Evolutionary conservation across 2,329 filamentous ascomycete genomes (phyloP), one percentile per base, ranked within the genome.

Genomic region (Calonectria pteridis): DNA sequence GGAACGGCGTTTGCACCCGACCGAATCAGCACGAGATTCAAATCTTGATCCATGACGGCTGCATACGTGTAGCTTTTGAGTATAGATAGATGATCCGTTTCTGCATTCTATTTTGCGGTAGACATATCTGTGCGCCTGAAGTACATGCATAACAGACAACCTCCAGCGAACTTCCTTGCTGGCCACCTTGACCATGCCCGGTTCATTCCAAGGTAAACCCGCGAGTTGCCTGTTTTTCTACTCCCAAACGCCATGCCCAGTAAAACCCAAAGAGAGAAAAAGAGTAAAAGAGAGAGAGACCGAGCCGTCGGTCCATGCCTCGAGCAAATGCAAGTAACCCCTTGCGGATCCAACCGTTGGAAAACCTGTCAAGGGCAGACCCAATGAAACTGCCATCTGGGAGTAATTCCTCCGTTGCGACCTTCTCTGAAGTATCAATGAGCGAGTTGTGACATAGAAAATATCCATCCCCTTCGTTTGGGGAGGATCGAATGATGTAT

Each of bases 241-340:
- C 37, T 33, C 40, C 59, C 13, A 20, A 69, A 74, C 73, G 69
- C 73, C 73, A n/a, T 67, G 20, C 35, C 59, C 69, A 63, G 51
- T 23, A n/a, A 49, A 50, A 55, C 51, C 43, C 18, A 33, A 50
- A 33, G 35, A 31, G 28, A 67, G 43, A 29, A 40, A 10, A 66
- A 55, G 53, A n/a, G n/a, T 35, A 28, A 53, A 51, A 49, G 20
- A 35, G 26, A 28, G 49, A 59, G 49, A 37, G 64, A 43, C 51
- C 43, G 29, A 20, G 40, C 43, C 35, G 16, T 31, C 55, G 33
- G 29, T 55, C 50, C 20, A 65, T 49, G 51, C 23, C 53, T 65
- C 58, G 43, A 68, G 26, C 35, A 58, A 69, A 74, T 72, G 64
- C 69, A 53, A 65, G 50, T 23, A 66, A 67, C 63, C 64, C 69